These are phyloP conservation scores for Cylindrotheca closterium DNA, from an alignment of 108 stramenopile species.

Conservation along the genomic window DNA sequence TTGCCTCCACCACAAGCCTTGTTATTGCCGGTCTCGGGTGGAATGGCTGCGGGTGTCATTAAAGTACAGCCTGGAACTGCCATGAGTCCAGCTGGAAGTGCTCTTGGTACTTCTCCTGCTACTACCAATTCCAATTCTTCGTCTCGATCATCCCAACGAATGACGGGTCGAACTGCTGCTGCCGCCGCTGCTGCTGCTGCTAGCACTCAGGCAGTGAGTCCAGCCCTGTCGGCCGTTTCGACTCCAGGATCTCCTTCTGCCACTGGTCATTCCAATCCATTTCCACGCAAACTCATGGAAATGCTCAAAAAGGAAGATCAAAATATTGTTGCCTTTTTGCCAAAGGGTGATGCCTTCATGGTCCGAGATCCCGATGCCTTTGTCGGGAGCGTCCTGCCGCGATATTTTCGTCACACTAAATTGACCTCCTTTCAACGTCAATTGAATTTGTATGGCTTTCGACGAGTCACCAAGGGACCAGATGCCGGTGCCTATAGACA, in stretches of 20 bases:
- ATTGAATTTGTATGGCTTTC: slow-evolving; percentile 90
- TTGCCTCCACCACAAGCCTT: slow-evolving; percentile 30
- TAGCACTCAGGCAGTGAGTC: too few relatives aligned
- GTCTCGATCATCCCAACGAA: slow-evolving; percentile 18
- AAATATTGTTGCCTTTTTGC: slow-evolving; percentile 75
- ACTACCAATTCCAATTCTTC: slow-evolving; percentile 5
- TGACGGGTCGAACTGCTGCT: slow-evolving; percentile 9
- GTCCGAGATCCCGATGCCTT: slow-evolving; percentile 84
- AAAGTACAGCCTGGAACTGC: slow-evolving; percentile 31
- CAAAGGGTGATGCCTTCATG: slow-evolving; percentile 85
- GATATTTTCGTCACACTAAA: slow-evolving; percentile 93
- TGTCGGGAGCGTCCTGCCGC: slow-evolving; percentile 71
- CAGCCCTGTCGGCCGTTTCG: slow-evolving; percentile 34
- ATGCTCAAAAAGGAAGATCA: slow-evolving; percentile 86
- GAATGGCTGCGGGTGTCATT: slow-evolving; percentile 46
- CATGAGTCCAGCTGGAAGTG: slow-evolving; percentile 7
- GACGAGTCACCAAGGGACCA: slow-evolving; percentile 80
- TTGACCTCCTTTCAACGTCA: slow-evolving; percentile 89
- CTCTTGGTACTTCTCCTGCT: slow-evolving; percentile 1
- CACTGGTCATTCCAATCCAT: slow-evolving; percentile 79
- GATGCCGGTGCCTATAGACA: slow-evolving; percentile 94
- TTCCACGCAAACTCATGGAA: slow-evolving; percentile 89
- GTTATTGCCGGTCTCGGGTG: slow-evolving; percentile 34
- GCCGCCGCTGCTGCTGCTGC: too few relatives aligned
- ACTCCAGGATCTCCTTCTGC: slow-evolving; percentile 27